Evolutionary conservation across 1,139 yeast species (phyloP).

Genomic region (Hyphopichia wangnamkhiaoensis): DNA sequence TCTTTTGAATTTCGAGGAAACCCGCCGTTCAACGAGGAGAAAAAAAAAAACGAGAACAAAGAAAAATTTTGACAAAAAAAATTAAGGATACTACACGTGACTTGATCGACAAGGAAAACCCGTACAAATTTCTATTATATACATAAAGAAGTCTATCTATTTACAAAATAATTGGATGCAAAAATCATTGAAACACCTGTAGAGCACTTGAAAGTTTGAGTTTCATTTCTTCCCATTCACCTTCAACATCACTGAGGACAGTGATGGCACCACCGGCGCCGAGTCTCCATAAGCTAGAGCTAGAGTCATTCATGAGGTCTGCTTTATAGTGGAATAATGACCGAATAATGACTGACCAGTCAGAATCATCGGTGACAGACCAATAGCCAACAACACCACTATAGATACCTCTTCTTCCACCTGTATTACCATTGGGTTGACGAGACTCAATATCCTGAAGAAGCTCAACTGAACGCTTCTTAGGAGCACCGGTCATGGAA

Average conservation of each 20-base stretch:
- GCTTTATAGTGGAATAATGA: slow-evolving; percentile 69
- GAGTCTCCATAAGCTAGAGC: slow-evolving; percentile 62
- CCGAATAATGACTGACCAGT: slow-evolving; percentile 95
- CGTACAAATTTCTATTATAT: too few species aligned
- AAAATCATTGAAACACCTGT: slow-evolving; percentile 49
- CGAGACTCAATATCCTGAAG: slow-evolving; percentile 53
- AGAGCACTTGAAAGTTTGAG: slow-evolving; percentile 78
- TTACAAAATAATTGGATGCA: not conserved
- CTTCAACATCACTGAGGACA: slow-evolving; percentile 73
- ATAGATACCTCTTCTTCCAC: slow-evolving; percentile 77
- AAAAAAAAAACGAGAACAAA: not conserved
- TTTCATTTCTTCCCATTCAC: slow-evolving; percentile 93
- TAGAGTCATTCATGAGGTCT: slow-evolving; percentile 39
- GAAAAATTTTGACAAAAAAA: not conserved
- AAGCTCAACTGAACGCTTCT: slow-evolving; percentile 85
- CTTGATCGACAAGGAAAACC: too few species aligned
- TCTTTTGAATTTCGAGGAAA: not conserved
- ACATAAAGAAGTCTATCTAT: too few species aligned
- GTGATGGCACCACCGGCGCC: slow-evolving; percentile 99
- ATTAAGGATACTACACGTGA: not conserved
- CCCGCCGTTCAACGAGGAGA: not conserved
- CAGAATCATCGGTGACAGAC: slow-evolving; percentile 85
- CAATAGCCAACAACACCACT: slow-evolving; percentile 97
- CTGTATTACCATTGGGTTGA: slow-evolving; percentile 41
- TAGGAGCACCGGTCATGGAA: slow-evolving; percentile 99